phyloP scores from a whole-genome alignment of 2,329 filamentous ascomycete genomes.

The Nemania serpens region DNA sequence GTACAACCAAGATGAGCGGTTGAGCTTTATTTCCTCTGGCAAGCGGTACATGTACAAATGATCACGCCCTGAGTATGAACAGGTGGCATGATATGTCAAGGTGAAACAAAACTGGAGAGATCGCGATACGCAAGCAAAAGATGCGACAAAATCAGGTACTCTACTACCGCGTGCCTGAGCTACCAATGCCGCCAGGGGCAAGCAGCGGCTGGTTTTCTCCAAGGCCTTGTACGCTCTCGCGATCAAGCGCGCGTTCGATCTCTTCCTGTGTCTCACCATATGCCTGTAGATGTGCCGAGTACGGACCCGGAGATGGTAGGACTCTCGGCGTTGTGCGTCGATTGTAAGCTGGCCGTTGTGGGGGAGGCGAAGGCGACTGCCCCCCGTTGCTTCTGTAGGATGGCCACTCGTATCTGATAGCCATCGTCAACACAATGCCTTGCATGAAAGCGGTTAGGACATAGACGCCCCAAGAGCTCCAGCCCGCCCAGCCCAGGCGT shows the following conservation, averaged over 20 bases:
- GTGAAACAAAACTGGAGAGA: not conserved
- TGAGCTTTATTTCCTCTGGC: not conserved
- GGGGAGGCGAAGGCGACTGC: constrained; percentile 29
- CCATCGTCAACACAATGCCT: constrained; percentile 79
- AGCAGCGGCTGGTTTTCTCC: constrained; percentile 44
- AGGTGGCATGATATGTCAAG: not conserved
- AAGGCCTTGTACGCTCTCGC: constrained; percentile 42
- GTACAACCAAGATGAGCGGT: not conserved
- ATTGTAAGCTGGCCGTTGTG: constrained; percentile 39
- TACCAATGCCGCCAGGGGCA: constrained; percentile 42
- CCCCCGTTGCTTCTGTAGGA: constrained; percentile 27
- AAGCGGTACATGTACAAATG: not conserved
- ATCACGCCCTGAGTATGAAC: not conserved
- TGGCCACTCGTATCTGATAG: constrained; percentile 70
- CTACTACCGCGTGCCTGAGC: constrained; percentile 39
- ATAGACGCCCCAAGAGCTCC: constrained; percentile 96
- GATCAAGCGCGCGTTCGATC: constrained; percentile 42
- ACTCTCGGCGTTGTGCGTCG: constrained; percentile 43
- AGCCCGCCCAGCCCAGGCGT: constrained; percentile 79
- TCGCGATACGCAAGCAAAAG: constrained; percentile 7
- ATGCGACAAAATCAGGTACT: not conserved
- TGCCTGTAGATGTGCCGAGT: constrained; percentile 43
- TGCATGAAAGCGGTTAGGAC: constrained; percentile 86
- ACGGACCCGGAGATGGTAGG: constrained; percentile 42
- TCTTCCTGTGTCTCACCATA: constrained; percentile 44